phyloP scores from a whole-genome alignment of 495 filamentous ascomycete species.

The Staphylotrichum longicolle region DNA sequence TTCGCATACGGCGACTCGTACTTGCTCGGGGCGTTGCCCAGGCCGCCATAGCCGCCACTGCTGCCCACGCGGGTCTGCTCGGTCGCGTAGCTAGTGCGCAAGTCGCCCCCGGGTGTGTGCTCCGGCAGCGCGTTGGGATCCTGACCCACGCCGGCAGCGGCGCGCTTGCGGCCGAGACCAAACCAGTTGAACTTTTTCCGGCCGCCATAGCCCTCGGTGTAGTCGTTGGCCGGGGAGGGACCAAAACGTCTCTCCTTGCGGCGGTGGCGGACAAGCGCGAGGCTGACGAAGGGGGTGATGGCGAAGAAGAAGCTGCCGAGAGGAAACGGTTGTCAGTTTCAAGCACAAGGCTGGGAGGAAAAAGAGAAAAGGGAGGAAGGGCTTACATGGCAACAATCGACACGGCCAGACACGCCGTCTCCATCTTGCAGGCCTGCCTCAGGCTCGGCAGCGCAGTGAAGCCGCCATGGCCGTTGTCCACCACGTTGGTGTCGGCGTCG shows the following conservation, averaged over 20 bases:
- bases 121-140: conserved; percentile 38
- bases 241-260: conserved; percentile 71
- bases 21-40: conserved; percentile 28
- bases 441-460: conserved; percentile 47
- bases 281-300: conserved; percentile 61
- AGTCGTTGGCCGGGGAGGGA: conserved; percentile 61
- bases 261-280: conserved; percentile 65
- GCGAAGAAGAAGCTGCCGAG: conserved; percentile 61
- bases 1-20: conserved; percentile 32
- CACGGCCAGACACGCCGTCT: conserved; percentile 74
- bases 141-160: conserved; percentile 3
- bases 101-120: conserved; percentile 42
- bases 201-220: conserved; percentile 54
- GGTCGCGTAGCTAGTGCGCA: conserved; percentile 43
- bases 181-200: conserved; percentile 34
- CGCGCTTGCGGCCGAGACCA: conserved; percentile 25
- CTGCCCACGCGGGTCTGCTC: conserved; percentile 38
- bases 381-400: conserved; percentile 75
- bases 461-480: conserved; percentile 39
- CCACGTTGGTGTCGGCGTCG: conserved; percentile 41
- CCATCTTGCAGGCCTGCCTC: conserved; percentile 61
- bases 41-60: conserved; percentile 20
- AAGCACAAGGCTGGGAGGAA: neutral
- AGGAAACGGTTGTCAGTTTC: conserved; percentile 12
- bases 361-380: neutral